Conservation (phyloP, 2,329 filamentous ascomycete genomes). For the Tolypocladium pustulatum region DNA sequence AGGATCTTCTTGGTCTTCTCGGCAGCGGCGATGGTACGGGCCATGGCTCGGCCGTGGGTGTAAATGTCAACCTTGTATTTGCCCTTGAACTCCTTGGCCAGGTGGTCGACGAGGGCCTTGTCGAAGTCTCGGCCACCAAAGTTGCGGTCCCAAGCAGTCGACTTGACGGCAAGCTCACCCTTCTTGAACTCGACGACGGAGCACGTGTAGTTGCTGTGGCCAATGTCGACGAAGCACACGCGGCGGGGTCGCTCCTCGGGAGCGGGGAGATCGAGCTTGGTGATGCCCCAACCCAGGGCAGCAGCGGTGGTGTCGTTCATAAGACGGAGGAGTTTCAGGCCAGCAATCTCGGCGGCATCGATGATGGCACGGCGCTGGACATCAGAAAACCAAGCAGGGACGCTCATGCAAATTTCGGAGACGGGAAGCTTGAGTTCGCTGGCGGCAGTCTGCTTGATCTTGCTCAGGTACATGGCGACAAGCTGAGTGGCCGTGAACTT, state of each 20-base stretch:
- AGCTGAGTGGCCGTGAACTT: slow-evolving; percentile 92
- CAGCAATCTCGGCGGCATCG: slow-evolving; percentile 87
- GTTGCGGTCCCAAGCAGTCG: slow-evolving; percentile 87
- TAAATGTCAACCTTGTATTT: slow-evolving; percentile 97
- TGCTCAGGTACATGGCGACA: slow-evolving; percentile 89
- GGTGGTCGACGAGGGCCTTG: slow-evolving; percentile 87
- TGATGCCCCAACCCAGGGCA: slow-evolving; percentile 94
- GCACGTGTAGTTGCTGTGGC: slow-evolving; percentile 90
- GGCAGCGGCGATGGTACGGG: slow-evolving; percentile 76
- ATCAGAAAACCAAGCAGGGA: slow-evolving; percentile 96
- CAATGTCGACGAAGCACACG: slow-evolving; percentile 88
- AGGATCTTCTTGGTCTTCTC: slow-evolving; percentile 99
- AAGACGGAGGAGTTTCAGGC: slow-evolving; percentile 81
- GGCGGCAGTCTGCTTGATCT: slow-evolving; percentile 81
- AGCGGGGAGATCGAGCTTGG: slow-evolving; percentile 83
- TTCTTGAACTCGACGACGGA: slow-evolving; percentile 95
- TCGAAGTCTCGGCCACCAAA: slow-evolving; percentile 98
- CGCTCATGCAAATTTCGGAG: slow-evolving; percentile 85
- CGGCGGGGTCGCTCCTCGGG: slow-evolving; percentile 86
- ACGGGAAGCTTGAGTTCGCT: slow-evolving; percentile 85
- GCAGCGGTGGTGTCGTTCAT: slow-evolving; percentile 98
- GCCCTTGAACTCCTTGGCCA: slow-evolving; percentile 90
- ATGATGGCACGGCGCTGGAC: slow-evolving; percentile 79
- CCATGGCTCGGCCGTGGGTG: slow-evolving; percentile 78
- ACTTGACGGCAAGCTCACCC: slow-evolving; percentile 89